Conservation (phyloP, 1,284 basidiomycete species). For the Ustilago hordei region DNA sequence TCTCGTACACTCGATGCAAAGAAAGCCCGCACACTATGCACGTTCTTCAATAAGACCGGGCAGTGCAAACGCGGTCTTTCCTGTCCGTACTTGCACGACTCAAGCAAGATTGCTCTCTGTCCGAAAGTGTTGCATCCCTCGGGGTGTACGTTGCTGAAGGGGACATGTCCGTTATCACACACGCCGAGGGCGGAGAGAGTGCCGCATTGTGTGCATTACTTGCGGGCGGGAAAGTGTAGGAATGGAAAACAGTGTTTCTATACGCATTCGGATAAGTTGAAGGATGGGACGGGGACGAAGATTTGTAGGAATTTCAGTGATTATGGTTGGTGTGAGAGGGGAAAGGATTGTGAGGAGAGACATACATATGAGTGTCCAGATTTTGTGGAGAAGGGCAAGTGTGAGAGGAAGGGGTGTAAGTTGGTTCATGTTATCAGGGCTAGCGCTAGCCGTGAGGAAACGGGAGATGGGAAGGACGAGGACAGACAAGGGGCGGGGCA, state of each 20-base stretch:
- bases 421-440: conserved; percentile 60
- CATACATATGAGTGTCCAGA: conserved; percentile 68
- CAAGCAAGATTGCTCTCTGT: conserved; percentile 63
- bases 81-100: conserved; percentile 65
- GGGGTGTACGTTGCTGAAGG: conserved; percentile 58
- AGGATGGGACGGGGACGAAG: conserved; percentile 25
- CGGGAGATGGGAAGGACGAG: conserved; percentile 3
- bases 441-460: conserved; percentile 2
- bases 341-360: conserved; percentile 48
- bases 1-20: conserved; percentile 20
- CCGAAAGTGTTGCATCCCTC: conserved; percentile 57
- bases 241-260: conserved; percentile 63
- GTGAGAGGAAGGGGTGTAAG: conserved; percentile 52
- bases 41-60: conserved; percentile 62
- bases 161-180: conserved; percentile 64
- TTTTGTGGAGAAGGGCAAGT: conserved; percentile 60
- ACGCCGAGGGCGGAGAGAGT: conserved; percentile 48
- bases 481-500: conserved; percentile 8
- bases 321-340: conserved; percentile 65
- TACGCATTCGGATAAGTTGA: conserved; percentile 47
- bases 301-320: conserved; percentile 60
- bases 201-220: conserved; percentile 67
- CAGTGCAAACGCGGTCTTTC: conserved; percentile 64
- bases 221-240: conserved; percentile 53
- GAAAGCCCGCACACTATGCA: conserved; percentile 51